Base-by-base conservation (phyloP, 2,329 filamentous ascomycete genomes). In the Ascochyta lentis region DNA sequence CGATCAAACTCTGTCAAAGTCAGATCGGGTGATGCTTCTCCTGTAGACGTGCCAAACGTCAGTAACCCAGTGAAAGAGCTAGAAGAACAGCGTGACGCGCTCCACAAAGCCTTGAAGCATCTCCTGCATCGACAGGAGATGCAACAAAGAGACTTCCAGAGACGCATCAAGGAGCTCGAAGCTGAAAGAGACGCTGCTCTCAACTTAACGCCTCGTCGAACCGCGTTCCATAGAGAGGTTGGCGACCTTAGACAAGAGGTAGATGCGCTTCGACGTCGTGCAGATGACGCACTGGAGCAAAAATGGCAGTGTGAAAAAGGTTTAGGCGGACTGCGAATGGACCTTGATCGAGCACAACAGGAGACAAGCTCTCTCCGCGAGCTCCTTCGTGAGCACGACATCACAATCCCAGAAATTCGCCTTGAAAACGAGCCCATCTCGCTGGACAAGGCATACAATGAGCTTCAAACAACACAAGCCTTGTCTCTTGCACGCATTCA, bases 281-380 rank as follows among this genome's bases (percentile, higher is more conserved):
- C 94, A 27, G 94, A 99, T 67, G 94, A 98, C 61, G 94, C 94
- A 15, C 84, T 98, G 13, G 92, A 96, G 70, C 91, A 96, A 69
- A 98, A 98, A 77, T 98, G 91, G 89, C 90, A 96, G 72, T 94
- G 93, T 59, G 94, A 97, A 77, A 96, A 96, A 77, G 92, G 92
- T 16, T 80, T 98, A 2, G 84, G 86, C 48, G 92, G 93, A 51
- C 79, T 98, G 53, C 96, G 96, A 79, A 97, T 96, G 90, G 94
- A 98, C 71, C 85, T 99, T 38, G 95, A 98, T 76, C 90, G 93
- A 59, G 93, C 95, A 24, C 92, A 97, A 75, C 90, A 95, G 73
- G 95, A 99, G 78, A 96, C 96, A 27, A 81, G 86, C 37, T 90
- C 90, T n/a, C 83, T 99, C 37, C 87, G 91, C 39, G 84, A 81